Evolutionary conservation across 2,329 filamentous ascomycete genomes (phyloP).

Genomic region (Pseudomassariella vexata): DNA sequence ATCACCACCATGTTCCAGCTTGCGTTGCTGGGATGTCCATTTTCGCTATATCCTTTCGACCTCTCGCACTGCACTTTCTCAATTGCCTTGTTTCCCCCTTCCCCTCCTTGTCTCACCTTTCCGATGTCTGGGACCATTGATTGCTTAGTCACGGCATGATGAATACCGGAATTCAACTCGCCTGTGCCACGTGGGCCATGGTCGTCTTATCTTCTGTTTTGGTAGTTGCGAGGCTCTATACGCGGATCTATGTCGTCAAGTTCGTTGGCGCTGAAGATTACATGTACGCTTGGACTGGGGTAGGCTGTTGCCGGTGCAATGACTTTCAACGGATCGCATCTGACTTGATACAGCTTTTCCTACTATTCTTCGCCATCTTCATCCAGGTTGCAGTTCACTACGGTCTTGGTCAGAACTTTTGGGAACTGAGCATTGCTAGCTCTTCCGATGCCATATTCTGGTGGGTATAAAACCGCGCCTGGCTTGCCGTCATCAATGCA

Average conservation of each 20-base stretch:
- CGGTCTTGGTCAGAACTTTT: slow-evolving; percentile 28
- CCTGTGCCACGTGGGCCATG: slow-evolving; percentile 27
- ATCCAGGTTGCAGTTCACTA: slow-evolving; percentile 29
- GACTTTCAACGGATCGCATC: background rate
- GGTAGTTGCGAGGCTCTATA: slow-evolving; percentile 19
- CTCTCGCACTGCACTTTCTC: too few relatives aligned
- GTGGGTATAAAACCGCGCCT: too few relatives aligned
- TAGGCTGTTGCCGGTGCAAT: slow-evolving; percentile 8
- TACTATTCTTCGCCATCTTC: slow-evolving; percentile 26
- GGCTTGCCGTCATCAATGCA: too few relatives aligned
- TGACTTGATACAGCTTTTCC: slow-evolving; percentile 18
- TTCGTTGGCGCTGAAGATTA: slow-evolving; percentile 31
- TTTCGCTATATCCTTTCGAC: too few relatives aligned
- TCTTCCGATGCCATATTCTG: slow-evolving; percentile 31
- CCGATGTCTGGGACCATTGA: too few relatives aligned
- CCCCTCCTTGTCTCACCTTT: too few relatives aligned
- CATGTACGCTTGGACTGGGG: slow-evolving; percentile 26
- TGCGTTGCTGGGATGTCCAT: too few relatives aligned
- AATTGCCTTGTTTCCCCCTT: too few relatives aligned
- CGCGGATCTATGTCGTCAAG: slow-evolving; percentile 24
- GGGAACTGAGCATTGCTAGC: slow-evolving; percentile 21
- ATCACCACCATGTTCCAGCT: too few relatives aligned
- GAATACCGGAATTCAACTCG: slow-evolving; percentile 24
- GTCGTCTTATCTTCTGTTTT: slow-evolving; percentile 20
- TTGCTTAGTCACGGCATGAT: too few relatives aligned